Evolutionary conservation across 108 stramenopile species (phyloP), one percentile per base, ranked within the genome.

Genomic region (Asterionellopsis glacialis): DNA sequence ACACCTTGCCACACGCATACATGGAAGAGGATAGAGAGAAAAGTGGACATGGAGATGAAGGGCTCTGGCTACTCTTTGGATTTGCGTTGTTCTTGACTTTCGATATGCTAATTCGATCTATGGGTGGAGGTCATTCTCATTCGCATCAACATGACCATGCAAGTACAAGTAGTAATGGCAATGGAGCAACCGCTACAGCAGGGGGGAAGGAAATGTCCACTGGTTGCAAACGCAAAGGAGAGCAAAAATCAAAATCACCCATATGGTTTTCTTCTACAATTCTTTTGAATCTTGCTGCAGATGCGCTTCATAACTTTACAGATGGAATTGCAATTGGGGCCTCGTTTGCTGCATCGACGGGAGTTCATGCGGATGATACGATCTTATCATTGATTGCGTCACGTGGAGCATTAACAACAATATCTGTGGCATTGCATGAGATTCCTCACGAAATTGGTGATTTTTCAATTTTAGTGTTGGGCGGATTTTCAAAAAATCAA

Each of bases 381-480:
- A 64, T 84, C 9, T 55, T 74, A 27, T 16, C 70, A 1, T 63
- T 87, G 39, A 26, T 86, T 52, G 68, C 69, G 62, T 84, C 86
- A 25, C 69, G 81, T 11, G 87, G 88, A 18, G 86, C 86, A 10
- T 60, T 90, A 25, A 87, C 89, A 27, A 76, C 89, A 0, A 47
- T 93, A 16, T 85, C 88, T 6, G 77, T 95, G n/a, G 50, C 93
- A 39, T 75, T 95, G 49, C 94, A 95, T 53, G 94, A 95, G 72
- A 76, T 95, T 45, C 94, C 94, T 18, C 94, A 95, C 61, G 94
- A 95, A 56, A 47, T 95, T 26, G 88, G 94, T 11, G 91, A 95
- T 65, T 95, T 83, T 68, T 79, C 83, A 19, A 84, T 90, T 56
- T 69, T 95, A 59, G 74, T 93, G 1, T 80, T 76, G 56, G 76